phyloP scores from a whole-genome alignment of 2,329 filamentous ascomycete species.

The Onygenales sp. region DNA sequence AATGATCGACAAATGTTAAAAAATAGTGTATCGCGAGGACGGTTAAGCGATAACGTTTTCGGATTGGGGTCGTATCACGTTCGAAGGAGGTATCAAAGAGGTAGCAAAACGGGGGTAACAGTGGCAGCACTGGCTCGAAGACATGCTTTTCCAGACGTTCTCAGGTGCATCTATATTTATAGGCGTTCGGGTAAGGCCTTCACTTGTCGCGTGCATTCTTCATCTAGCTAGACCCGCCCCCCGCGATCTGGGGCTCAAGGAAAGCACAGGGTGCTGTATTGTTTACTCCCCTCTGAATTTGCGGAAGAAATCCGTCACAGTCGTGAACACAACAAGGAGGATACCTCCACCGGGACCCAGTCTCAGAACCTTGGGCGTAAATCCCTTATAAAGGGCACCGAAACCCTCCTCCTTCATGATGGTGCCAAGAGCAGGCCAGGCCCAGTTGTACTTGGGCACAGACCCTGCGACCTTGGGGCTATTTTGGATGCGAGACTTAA shows the following conservation, averaged over 20 bases:
- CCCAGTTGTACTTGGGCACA: conserved; percentile 97
- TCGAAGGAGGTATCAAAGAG: too few relatives aligned
- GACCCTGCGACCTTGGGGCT: conserved; percentile 71
- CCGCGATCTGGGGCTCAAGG: not conserved
- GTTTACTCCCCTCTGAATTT: conserved; percentile 44
- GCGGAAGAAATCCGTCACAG: conserved; percentile 71
- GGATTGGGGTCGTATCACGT: too few relatives aligned
- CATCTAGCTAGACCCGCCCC: not conserved
- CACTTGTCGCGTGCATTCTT: not conserved
- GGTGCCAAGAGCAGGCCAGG: conserved; percentile 74
- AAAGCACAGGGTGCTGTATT: not conserved
- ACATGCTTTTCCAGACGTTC: too few relatives aligned
- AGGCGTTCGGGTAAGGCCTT: too few relatives aligned
- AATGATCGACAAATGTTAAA: too few relatives aligned
- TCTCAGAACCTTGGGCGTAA: conserved; percentile 86
- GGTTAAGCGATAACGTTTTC: too few relatives aligned
- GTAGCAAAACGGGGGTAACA: too few relatives aligned
- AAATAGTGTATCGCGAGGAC: too few relatives aligned
- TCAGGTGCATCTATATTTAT: too few relatives aligned
- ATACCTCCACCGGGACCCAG: conserved; percentile 60
- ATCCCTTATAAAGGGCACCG: conserved; percentile 89
- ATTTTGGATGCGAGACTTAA: conserved; percentile 98
- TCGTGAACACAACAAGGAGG: conserved; percentile 40
- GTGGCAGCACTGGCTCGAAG: too few relatives aligned
- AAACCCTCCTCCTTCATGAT: conserved; percentile 93